Base-by-base conservation (phyloP, 2,329 filamentous ascomycete species). In the Delphinella strobiligena region DNA sequence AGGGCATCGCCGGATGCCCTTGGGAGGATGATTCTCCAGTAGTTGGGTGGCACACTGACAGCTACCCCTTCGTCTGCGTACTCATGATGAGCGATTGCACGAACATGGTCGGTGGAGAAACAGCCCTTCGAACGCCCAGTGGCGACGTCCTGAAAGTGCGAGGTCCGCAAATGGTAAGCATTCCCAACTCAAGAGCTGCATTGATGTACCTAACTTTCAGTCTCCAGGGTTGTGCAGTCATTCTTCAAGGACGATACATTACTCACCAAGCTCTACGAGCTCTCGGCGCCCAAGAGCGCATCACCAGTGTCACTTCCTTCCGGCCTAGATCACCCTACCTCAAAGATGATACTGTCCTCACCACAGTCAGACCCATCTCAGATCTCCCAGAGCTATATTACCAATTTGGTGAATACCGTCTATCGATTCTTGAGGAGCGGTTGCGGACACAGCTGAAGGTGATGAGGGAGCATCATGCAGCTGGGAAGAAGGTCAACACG, bases 51-150 rank as follows among this genome's bases (percentile, higher is more conserved):
- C 75, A 80, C 56, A 71, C 62, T 1, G 78, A 80, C 54, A 75
- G 71, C 51, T 80, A 77, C 51, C 75, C 76, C 0, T 81, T 80
- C 51, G 76, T 81, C n/a, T 80, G 75, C 47, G 75, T 81, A n/a
- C 66, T 69, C 5, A 81, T 80, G 75, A 64, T 80, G 19, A 75
- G 72, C 27, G 75, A 80, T 49, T 78, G 74, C 46, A 67, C 64
- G 0, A 61, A 63, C 29, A 80, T 80, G 76, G 59, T 75, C 10
- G 77, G 77, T 8, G 76, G 77, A 3, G 77, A 80, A 56, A 80
- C 76, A 1, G 75, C 71, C 2, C 54, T 80, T n/a, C 63, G 66
- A 29, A 75, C 63, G 1, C 68, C 61, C 1, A 61, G 62, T 17
- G 73, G 73, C 2, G 64, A 72, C 2, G 61, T 75, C 12, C 54